Conservation (phyloP, 495 filamentous ascomycete species). For the Glutinoglossum americanum region DNA sequence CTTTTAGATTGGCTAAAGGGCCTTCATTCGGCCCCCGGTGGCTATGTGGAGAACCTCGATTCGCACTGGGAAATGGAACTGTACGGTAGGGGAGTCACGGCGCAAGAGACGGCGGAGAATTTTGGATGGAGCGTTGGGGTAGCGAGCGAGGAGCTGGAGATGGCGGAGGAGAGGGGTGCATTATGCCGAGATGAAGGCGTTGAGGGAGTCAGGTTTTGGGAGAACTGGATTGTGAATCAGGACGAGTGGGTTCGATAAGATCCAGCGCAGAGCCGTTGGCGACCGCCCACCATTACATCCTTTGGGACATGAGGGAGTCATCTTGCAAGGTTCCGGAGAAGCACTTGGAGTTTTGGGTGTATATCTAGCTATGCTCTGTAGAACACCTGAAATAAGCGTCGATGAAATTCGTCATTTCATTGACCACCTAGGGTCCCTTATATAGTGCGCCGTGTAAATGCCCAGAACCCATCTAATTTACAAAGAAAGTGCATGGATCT, state of each 20-base stretch:
- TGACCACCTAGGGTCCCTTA: not conserved
- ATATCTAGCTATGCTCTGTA: too few species aligned
- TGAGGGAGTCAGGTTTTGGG: constrained; percentile 67
- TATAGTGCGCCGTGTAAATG: not conserved
- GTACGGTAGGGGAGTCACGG: constrained; percentile 72
- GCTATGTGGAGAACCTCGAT: constrained; percentile 12
- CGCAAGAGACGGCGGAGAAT: constrained; percentile 66
- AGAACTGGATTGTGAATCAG: constrained; percentile 24
- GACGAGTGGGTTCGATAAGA: too few species aligned
- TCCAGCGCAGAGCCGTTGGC: too few species aligned
- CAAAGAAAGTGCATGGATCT: not conserved
- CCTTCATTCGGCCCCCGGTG: constrained; percentile 36
- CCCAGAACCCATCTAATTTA: not conserved
- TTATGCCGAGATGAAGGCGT: constrained; percentile 68
- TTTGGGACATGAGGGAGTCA: too few species aligned
- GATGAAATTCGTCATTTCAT: not conserved
- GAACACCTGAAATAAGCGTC: too few species aligned
- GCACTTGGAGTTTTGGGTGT: too few species aligned
- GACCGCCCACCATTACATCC: too few species aligned
- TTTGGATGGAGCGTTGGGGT: constrained; percentile 99
- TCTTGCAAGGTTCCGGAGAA: too few species aligned
- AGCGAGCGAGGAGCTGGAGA: constrained; percentile 83
- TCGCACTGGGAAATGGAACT: constrained; percentile 50
- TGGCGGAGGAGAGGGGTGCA: constrained; percentile 77
- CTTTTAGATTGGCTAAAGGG: constrained; percentile 59